phyloP scores from a whole-genome alignment of 2,329 filamentous ascomycete species.

The Phialophora chinensis region DNA sequence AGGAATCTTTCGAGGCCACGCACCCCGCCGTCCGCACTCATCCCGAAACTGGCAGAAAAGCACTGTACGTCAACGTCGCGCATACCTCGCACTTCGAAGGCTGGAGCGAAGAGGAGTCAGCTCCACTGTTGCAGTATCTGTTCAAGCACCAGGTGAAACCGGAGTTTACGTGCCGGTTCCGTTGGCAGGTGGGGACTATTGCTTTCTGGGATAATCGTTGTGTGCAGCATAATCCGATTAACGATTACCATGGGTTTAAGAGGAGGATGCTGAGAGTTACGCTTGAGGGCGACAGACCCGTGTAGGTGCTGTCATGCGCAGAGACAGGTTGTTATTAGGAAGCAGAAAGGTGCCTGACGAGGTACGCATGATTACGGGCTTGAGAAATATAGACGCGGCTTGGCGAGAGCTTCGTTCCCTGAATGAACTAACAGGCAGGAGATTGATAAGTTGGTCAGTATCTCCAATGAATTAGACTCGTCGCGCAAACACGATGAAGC shows the following conservation, averaged over 20 bases:
- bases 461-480: no score
- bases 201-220: constrained; percentile 60
- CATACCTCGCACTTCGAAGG: constrained; percentile 44
- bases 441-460: background rate
- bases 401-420: background rate
- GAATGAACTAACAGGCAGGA: background rate
- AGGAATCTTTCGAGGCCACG: constrained; percentile 37
- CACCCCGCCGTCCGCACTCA: constrained; percentile 46
- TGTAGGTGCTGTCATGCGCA: constrained; percentile 9
- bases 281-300: constrained; percentile 34
- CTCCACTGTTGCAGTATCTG: constrained; percentile 39
- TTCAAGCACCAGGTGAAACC: constrained; percentile 38
- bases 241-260: constrained; percentile 36
- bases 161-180: constrained; percentile 49
- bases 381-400: background rate
- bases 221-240: constrained; percentile 37
- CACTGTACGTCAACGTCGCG: constrained; percentile 45
- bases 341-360: background rate
- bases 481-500: background rate
- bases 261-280: constrained; percentile 37
- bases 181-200: constrained; percentile 57
- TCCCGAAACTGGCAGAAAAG: constrained; percentile 45
- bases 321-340: background rate
- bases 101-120: constrained; percentile 41
- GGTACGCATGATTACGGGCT: background rate